Conservation (phyloP, 1,284 basidiomycete genomes). For the Paramarasmius palmivorus region DNA sequence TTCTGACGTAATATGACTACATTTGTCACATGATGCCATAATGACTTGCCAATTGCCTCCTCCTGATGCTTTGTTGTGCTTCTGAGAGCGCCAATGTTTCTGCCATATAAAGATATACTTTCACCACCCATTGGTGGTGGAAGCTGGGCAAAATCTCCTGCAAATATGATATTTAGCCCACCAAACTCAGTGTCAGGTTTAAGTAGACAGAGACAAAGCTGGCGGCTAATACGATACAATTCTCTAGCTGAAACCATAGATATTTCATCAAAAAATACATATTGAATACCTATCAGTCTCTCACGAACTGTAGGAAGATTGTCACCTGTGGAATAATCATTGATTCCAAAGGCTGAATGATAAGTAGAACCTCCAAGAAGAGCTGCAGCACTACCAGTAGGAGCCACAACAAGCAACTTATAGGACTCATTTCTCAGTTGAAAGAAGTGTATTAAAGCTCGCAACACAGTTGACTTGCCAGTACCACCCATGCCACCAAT, state of each 20-base stretch:
- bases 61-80: background rate
- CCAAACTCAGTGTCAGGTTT: background rate
- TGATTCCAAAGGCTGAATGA: constrained; percentile 27
- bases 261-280: background rate
- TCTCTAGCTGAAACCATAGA: background rate
- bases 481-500: no score
- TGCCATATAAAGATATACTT: background rate
- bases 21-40: constrained; percentile 14
- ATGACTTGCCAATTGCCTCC: constrained; percentile 9
- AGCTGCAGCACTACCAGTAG: constrained; percentile 32
- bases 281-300: background rate
- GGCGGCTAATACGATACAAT: background rate
- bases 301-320: background rate
- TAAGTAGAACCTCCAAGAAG: constrained; percentile 29
- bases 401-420: constrained; percentile 34
- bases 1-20: constrained; percentile 14
- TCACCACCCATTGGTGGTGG: constrained; percentile 12
- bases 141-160: constrained; percentile 27
- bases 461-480: no score
- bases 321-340: constrained; percentile 1
- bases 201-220: background rate
- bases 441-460: constrained; percentile 20
- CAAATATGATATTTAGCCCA: constrained; percentile 24
- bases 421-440: constrained; percentile 5
- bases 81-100: background rate